Percentiles rank a stretch among this genome's conserved stretches.
Conservation (phyloP, 2,329 filamentous ascomycete species). For the Fusarium armeniacum region DNA sequence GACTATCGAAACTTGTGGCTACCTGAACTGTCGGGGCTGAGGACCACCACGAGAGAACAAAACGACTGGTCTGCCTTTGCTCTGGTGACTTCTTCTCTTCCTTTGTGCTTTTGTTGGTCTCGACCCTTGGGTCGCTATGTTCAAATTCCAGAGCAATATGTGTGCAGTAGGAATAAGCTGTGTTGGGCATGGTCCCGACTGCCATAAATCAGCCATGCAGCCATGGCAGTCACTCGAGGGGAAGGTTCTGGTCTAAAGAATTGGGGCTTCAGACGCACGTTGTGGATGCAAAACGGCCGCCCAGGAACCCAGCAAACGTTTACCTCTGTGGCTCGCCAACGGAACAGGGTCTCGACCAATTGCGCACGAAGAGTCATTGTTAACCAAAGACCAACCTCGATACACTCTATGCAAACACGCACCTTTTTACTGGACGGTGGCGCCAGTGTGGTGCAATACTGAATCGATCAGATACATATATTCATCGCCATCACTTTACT, state of each 20-base stretch:
- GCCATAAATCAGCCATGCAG: not conserved
- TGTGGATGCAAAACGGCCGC: constrained; percentile 30
- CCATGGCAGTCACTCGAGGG: constrained; percentile 11
- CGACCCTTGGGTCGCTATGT: constrained; percentile 1
- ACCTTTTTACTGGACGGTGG: constrained; percentile 25
- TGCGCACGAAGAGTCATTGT: constrained; percentile 25
- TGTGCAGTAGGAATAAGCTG: not conserved
- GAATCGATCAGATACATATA: constrained; percentile 11
- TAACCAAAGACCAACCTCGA: constrained; percentile 2
- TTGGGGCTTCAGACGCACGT: constrained; percentile 17
- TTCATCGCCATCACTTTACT: constrained; percentile 10
- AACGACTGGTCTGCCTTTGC: not conserved
- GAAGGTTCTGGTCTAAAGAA: constrained; percentile 2
- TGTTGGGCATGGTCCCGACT: not conserved
- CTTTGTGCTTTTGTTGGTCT: not conserved
- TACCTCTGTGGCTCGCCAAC: constrained; percentile 15
- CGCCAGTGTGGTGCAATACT: constrained; percentile 6
- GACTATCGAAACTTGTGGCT: constrained; percentile 25
- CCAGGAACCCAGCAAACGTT: constrained; percentile 34
- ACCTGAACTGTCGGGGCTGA: constrained; percentile 36
- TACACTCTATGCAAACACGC: constrained; percentile 7
- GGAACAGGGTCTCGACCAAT: constrained; percentile 27
- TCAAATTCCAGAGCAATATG: not conserved
- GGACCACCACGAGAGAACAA: constrained; percentile 6
- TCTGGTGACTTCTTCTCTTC: not conserved